Base-by-base conservation (phyloP, 1,139 yeast genomes). In the Eremothecium sinecaudum region DNA sequence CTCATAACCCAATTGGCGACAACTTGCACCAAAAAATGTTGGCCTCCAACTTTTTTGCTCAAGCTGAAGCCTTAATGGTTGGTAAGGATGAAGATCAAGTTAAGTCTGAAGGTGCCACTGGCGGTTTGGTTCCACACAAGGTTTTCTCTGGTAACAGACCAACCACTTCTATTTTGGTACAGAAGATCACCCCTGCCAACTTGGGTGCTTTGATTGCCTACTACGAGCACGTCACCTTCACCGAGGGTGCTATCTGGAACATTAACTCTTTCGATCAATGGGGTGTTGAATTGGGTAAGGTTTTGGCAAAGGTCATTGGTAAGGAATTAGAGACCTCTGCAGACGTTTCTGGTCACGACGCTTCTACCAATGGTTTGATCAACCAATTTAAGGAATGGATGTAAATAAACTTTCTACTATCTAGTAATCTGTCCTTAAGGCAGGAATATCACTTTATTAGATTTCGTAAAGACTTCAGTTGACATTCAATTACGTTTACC, bases 241-340 rank as follows among this genome's bases (percentile, higher is more conserved):
- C 87, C 41, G 98, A 90, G 67, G 98, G 98, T 65, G 98, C 98
- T 40, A 66, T 90, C 56, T 90, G 98, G 98, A 90, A 92, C 74
- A 87, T 90, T 69, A 90, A 90, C 75, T 87, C 97, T 12, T 90
- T 84, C 59, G 98, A 90, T 70, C 98, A 90, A 72, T 90, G 97
- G 95, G 98, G 98, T 65, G 98, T 90, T 54, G 98, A 90, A 69
- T 80, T 90, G 55, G 98, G 98, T 62, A 90, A 90, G 71, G 93
- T 81, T 36, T 75, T 90, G 59, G 98, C 98, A 58, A 90, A 90
- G 78, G 93, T 73, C 44, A 90, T 90, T 58, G 92, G 93, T 51
- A 72, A 73, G 53, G 95, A 90, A 67, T 76, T 90, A 59, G 78
- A 79, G 46, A 75, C 71, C 57, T 56, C 66, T 36, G 59, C 62